Conservation (phyloP, 768 basidiomycete species). For the Amanita thiersii region DNA sequence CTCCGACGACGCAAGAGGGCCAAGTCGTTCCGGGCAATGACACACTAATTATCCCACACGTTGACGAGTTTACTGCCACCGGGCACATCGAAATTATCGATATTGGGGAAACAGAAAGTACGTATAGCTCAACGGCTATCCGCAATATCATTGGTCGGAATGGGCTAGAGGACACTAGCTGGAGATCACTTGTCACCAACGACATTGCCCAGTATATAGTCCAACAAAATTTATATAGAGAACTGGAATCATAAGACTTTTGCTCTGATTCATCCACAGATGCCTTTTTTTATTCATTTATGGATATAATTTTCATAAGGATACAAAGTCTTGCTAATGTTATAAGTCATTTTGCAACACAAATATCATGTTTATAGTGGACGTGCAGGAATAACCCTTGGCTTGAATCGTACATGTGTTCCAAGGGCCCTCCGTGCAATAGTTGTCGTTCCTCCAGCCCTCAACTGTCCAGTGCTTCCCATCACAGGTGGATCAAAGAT, state of each 20-base stretch:
- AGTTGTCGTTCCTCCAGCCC: background rate
- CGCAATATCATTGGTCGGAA: slow-evolving; percentile 32
- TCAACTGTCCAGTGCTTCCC: background rate
- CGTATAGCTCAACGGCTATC: slow-evolving; percentile 65
- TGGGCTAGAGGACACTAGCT: slow-evolving; percentile 11
- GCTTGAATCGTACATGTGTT: slow-evolving; percentile 8
- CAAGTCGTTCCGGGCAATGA: slow-evolving; percentile 9
- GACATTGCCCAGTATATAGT: slow-evolving; percentile 9
- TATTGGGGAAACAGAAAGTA: slow-evolving; percentile 46
- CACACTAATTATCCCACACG: slow-evolving; percentile 21
- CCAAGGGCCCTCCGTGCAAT: slow-evolving; percentile 3
- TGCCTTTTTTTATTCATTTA: too few species aligned
- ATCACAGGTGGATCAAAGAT: slow-evolving; percentile 13
- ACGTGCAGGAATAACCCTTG: too few species aligned
- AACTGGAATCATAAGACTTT: slow-evolving; percentile 7
- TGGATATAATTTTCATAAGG: too few species aligned
- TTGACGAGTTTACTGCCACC: slow-evolving; percentile 39
- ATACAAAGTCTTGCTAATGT: too few species aligned
- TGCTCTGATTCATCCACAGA: too few species aligned
- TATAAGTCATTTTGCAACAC: too few species aligned
- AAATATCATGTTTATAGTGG: too few species aligned
- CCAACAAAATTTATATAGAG: slow-evolving; percentile 3
- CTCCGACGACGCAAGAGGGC: slow-evolving; percentile 4
- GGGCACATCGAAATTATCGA: slow-evolving; percentile 53
- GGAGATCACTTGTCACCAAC: slow-evolving; percentile 4